Evolutionary conservation across 805 yeast species (phyloP).

Genomic region (Saitoella complicata): DNA sequence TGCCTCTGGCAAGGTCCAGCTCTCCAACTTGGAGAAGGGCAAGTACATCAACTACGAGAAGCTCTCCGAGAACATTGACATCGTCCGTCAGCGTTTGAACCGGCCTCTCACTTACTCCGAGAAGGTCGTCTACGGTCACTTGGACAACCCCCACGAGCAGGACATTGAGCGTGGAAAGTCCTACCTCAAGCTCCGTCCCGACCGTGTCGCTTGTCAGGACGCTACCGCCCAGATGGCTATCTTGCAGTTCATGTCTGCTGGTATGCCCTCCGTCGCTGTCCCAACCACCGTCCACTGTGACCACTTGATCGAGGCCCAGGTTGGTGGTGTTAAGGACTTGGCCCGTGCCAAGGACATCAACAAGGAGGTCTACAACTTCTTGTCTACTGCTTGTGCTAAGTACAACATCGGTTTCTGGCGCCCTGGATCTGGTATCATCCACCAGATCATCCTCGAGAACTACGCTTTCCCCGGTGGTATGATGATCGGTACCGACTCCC

Average conservation of each 20-base stretch:
- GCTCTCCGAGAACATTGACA: slow-evolving; percentile 72
- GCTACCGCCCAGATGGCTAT: slow-evolving; percentile 99
- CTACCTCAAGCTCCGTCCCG: slow-evolving; percentile 86
- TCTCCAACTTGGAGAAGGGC: slow-evolving; percentile 27
- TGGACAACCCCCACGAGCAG: slow-evolving; percentile 62
- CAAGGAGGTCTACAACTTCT: slow-evolving; percentile 89
- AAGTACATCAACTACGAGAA: slow-evolving; percentile 83
- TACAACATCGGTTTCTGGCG: slow-evolving; percentile 98
- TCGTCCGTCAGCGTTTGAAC: slow-evolving; percentile 63
- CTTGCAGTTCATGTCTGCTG: slow-evolving; percentile 94
- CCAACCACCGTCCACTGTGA: slow-evolving; percentile 97
- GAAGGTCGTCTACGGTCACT: slow-evolving; percentile 83
- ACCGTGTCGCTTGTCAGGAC: slow-evolving; percentile 98
- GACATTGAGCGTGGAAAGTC: slow-evolving; percentile 58
- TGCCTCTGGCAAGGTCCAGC: background rate
- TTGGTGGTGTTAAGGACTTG: slow-evolving; percentile 77
- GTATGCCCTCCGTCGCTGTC: slow-evolving; percentile 70
- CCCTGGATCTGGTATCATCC: slow-evolving; percentile 98
- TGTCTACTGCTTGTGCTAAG: slow-evolving; percentile 81
- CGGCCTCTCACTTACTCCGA: slow-evolving; percentile 92
- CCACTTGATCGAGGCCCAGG: slow-evolving; percentile 92
- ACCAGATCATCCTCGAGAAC: slow-evolving; percentile 93
- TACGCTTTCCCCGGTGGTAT: slow-evolving; percentile 91
- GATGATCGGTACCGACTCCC: slow-evolving; percentile 97
- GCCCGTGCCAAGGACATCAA: slow-evolving; percentile 66